A percentile compares a stretch with the other conserved stretches of the same genome.
Conservation (phyloP, 192 early-diverging fungal genomes). For the Bifiguratus adelaidae region DNA sequence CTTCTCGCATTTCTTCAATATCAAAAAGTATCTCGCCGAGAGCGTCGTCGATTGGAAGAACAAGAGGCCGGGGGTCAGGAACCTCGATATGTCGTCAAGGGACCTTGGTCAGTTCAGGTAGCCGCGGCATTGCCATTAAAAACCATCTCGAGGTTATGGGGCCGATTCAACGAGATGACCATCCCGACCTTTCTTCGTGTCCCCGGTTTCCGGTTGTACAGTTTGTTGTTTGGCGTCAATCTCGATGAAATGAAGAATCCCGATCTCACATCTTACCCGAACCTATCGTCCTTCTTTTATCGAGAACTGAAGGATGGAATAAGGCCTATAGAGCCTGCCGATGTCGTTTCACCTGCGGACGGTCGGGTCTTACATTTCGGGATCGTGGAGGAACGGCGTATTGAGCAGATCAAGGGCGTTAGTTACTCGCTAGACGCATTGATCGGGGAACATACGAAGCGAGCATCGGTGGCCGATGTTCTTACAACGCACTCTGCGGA, state of each 20-base stretch:
- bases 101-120: conserved; percentile 86
- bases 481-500: conserved; percentile 45
- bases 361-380: conserved; percentile 89
- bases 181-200: conserved; percentile 68
- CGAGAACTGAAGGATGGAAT: conserved; percentile 70
- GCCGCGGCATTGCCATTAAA: conserved; percentile 83
- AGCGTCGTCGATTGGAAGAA: conserved; percentile 10
- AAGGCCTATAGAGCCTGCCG: conserved; percentile 55
- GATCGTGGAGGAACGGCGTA: conserved; percentile 53
- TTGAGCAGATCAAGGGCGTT: conserved; percentile 94
- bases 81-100: conserved; percentile 46
- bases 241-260: conserved; percentile 89
- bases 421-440: conserved; percentile 86
- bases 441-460: conserved; percentile 47
- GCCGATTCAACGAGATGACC: conserved; percentile 74
- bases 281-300: conserved; percentile 90
- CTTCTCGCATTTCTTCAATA: conserved; percentile 61
- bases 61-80: conserved; percentile 14
- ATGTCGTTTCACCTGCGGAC: conserved; percentile 81
- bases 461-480: conserved; percentile 12
- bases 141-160: conserved; percentile 84
- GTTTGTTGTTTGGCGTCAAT: conserved; percentile 81
- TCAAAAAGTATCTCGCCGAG: conserved; percentile 31
- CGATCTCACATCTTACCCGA: conserved; percentile 68
- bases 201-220: conserved; percentile 70